These are phyloP conservation scores for Hemileia vastatrix DNA, from an alignment of 1,284 basidiomycete genomes.

Conservation along the genomic window DNA sequence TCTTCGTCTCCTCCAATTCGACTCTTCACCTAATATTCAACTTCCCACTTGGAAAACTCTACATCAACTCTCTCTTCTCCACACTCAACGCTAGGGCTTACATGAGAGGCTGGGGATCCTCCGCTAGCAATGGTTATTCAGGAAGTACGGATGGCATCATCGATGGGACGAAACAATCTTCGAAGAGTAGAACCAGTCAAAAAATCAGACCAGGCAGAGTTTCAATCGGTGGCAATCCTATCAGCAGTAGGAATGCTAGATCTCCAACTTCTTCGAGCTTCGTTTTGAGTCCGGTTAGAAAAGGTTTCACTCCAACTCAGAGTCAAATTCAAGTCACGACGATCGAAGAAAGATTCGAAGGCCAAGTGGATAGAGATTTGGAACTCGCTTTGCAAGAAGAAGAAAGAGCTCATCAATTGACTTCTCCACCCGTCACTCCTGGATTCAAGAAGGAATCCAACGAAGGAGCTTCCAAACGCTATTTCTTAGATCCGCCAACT, in stretches of 20 bases:
- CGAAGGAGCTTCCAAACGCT: not conserved
- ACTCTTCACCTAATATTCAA: constrained; percentile 39
- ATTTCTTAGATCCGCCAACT: no score
- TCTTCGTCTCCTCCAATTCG: constrained; percentile 33
- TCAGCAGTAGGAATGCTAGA: not conserved
- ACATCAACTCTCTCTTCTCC: constrained; percentile 38
- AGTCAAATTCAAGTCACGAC: not conserved
- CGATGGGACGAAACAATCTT: no score
- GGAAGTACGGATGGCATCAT: no score
- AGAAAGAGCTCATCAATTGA: not conserved
- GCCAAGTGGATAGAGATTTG: not conserved
- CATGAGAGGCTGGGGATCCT: constrained; percentile 5
- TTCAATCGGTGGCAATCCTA: not conserved
- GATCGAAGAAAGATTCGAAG: not conserved
- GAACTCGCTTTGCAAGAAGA: not conserved
- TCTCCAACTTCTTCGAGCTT: not conserved
- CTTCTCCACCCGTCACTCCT: not conserved
- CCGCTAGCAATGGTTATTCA: no score
- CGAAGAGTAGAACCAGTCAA: no score
- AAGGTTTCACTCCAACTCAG: not conserved
- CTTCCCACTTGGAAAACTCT: constrained; percentile 36
- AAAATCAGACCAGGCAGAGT: not conserved
- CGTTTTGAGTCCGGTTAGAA: not conserved
- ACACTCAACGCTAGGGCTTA: constrained; percentile 37
- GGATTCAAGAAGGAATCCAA: not conserved